Percentiles rank a stretch among this genome's conserved stretches.
phyloP scores from a whole-genome alignment of 1,139 yeast species.

The Debaryomyces sp. region DNA sequence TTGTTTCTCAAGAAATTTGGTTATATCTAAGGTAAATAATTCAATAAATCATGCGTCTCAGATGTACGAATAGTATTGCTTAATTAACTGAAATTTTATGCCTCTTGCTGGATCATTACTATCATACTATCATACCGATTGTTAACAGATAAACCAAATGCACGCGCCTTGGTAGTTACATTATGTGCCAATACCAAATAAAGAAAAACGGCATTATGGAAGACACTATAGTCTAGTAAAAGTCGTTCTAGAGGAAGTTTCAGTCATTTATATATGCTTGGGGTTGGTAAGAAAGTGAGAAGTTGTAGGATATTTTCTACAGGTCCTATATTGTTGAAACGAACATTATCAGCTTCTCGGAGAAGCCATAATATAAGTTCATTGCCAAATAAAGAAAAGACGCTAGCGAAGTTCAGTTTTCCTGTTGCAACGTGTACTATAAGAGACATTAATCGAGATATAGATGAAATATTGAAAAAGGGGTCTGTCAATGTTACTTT shows the following conservation, averaged over 20 bases:
- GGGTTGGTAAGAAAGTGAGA: not conserved
- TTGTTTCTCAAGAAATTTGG: not conserved
- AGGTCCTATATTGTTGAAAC: not conserved
- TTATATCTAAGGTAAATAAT: not conserved
- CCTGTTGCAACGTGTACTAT: slow-evolving; percentile 41
- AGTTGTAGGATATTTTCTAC: not conserved
- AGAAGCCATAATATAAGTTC: not conserved
- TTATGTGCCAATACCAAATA: slow-evolving; percentile 4
- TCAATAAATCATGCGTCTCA: slow-evolving; percentile 1
- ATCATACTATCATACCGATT: not conserved
- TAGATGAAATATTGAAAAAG: slow-evolving; percentile 16
- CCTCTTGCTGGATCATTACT: not conserved
- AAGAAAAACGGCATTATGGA: not conserved
- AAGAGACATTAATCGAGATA: slow-evolving; percentile 17
- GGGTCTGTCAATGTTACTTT: slow-evolving; percentile 34
- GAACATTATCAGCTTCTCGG: not conserved
- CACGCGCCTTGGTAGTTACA: not conserved
- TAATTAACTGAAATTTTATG: not conserved
- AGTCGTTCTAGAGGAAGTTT: not conserved
- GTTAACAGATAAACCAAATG: not conserved
- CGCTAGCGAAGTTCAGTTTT: slow-evolving; percentile 39
- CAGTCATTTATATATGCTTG: slow-evolving; percentile 1
- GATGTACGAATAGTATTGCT: not conserved
- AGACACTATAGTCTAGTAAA: not conserved
- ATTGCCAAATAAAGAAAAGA: slow-evolving; percentile 26